Percentiles rank a stretch among this genome's conserved stretches.
Conservation (phyloP, 768 basidiomycete species). For the Hirschioporus abietinus region DNA sequence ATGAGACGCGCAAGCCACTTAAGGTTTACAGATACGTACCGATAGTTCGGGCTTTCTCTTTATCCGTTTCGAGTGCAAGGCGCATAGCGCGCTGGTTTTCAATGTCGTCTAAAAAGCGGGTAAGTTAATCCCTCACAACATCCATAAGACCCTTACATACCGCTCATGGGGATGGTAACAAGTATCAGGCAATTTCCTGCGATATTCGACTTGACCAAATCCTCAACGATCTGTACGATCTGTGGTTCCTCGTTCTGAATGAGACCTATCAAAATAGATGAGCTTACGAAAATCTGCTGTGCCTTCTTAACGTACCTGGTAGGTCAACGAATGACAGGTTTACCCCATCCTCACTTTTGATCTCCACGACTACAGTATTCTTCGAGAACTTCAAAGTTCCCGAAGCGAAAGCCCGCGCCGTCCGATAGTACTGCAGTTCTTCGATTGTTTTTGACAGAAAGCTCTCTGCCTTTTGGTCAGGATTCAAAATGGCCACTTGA, state of each 20-base stretch:
- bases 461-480: slow-evolving; percentile 9
- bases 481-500: slow-evolving; percentile 39
- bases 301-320: slow-evolving; percentile 18
- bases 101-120: slow-evolving; percentile 47
- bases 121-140: not conserved
- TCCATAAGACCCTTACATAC: slow-evolving; percentile 25
- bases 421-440: slow-evolving; percentile 23
- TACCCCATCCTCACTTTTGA: slow-evolving; percentile 21
- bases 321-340: slow-evolving; percentile 19
- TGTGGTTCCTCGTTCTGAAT: slow-evolving; percentile 47
- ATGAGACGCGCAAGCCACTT: not conserved
- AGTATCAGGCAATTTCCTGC: slow-evolving; percentile 52
- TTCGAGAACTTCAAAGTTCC: slow-evolving; percentile 24
- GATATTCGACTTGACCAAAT: slow-evolving; percentile 46
- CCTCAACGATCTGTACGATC: slow-evolving; percentile 38
- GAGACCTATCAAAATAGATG: slow-evolving; percentile 35
- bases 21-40: slow-evolving; percentile 29
- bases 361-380: slow-evolving; percentile 25
- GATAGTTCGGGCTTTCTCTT: slow-evolving; percentile 52
- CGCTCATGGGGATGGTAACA: slow-evolving; percentile 60
- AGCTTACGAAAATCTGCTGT: slow-evolving; percentile 17
- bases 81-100: slow-evolving; percentile 56
- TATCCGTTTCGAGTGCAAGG: slow-evolving; percentile 51
- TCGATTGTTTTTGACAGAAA: slow-evolving; percentile 21
- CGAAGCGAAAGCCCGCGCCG: slow-evolving; percentile 18